Conservation (phyloP, 2,329 filamentous ascomycete species). For the Diaporthe velutina region DNA sequence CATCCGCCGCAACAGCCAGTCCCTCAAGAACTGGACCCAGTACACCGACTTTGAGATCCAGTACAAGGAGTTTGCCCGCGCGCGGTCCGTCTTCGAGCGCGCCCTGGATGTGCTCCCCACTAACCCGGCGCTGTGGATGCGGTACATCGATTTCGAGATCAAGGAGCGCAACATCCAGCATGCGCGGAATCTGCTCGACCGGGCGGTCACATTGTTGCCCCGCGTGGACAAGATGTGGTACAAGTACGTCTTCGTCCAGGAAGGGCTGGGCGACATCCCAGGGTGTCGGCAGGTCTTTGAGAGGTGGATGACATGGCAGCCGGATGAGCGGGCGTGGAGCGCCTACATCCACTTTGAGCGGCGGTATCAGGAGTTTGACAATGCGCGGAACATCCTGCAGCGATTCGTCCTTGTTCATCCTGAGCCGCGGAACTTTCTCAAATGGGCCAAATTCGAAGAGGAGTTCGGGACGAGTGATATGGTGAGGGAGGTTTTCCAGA, state of each 20-base stretch:
- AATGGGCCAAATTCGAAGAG: slow-evolving; percentile 98
- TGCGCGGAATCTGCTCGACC: slow-evolving; percentile 92
- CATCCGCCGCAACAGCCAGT: slow-evolving; percentile 92
- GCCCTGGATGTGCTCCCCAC: slow-evolving; percentile 93
- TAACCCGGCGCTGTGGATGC: slow-evolving; percentile 87
- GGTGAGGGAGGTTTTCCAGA: slow-evolving; percentile 91
- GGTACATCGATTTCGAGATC: slow-evolving; percentile 95
- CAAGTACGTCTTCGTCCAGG: slow-evolving; percentile 99
- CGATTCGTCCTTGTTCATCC: slow-evolving; percentile 93
- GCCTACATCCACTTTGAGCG: slow-evolving; percentile 98
- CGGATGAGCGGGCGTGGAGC: slow-evolving; percentile 94
- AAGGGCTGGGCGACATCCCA: slow-evolving; percentile 94
- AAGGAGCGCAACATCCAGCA: slow-evolving; percentile 96
- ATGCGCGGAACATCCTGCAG: slow-evolving; percentile 90
- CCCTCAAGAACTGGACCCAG: slow-evolving; percentile 99
- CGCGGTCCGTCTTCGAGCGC: slow-evolving; percentile 93
- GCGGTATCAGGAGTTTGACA: slow-evolving; percentile 90
- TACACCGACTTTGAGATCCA: slow-evolving; percentile 98
- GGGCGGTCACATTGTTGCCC: slow-evolving; percentile 92
- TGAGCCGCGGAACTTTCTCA: slow-evolving; percentile 97
- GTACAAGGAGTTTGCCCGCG: slow-evolving; percentile 95
- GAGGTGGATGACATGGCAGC: slow-evolving; percentile 98
- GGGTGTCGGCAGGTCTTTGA: slow-evolving; percentile 96
- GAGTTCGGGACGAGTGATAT: slow-evolving; percentile 92
- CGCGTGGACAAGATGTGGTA: slow-evolving; percentile 98